These are phyloP conservation scores for Osmozyma mogii DNA, from an alignment of 805 yeast species.

Conservation along the genomic window DNA sequence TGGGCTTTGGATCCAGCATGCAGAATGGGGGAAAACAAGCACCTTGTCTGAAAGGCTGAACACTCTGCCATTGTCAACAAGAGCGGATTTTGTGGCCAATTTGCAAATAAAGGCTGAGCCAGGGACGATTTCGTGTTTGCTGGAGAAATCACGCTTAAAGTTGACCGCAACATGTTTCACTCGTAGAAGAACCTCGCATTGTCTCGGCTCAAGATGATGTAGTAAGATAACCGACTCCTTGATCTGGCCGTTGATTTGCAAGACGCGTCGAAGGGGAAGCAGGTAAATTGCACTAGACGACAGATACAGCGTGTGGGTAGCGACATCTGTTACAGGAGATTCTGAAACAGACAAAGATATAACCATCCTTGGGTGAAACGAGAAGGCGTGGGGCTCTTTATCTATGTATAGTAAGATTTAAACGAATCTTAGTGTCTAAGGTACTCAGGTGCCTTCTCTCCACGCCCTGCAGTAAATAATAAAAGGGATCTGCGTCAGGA, in stretches of 20 bases:
- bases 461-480: no score
- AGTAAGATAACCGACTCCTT: slow-evolving; percentile 8
- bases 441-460: no score
- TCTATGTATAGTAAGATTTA: background rate
- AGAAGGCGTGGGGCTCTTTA: background rate
- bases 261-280: slow-evolving; percentile 9
- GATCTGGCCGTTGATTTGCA: slow-evolving; percentile 1
- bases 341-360: slow-evolving; percentile 1
- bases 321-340: slow-evolving; percentile 2
- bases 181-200: slow-evolving; percentile 16
- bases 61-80: background rate
- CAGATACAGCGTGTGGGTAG: slow-evolving; percentile 5
- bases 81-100: background rate
- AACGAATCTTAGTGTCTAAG: no score
- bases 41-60: background rate
- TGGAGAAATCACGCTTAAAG: slow-evolving; percentile 18
- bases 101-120: background rate
- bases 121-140: background rate
- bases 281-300: slow-evolving; percentile 5
- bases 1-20: slow-evolving; percentile 1
- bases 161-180: slow-evolving; percentile 23
- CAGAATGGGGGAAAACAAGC: background rate
- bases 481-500: no score
- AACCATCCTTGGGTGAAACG: background rate
- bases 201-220: slow-evolving; percentile 4